These are phyloP conservation scores for Heritiera littoralis DNA, from an alignment of 345 rosid species.

Conservation along the genomic window DNA sequence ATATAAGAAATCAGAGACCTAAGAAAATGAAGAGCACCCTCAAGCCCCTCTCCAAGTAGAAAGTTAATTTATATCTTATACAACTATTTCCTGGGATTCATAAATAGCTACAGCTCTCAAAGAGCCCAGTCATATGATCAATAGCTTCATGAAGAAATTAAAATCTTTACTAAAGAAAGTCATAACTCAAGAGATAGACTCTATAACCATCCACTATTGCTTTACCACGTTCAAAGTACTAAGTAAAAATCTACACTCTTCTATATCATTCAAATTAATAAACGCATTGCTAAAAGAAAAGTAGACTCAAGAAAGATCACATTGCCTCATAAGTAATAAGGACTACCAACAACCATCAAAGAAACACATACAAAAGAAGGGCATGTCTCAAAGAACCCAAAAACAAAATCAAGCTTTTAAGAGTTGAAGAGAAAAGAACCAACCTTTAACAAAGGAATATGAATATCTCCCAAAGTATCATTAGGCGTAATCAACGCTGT, in stretches of 20 bases:
- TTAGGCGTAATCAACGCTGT: slow-evolving; percentile 84
- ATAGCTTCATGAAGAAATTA: too few species aligned
- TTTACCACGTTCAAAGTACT: background rate
- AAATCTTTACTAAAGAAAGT: background rate
- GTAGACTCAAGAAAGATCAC: background rate
- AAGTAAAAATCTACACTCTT: background rate
- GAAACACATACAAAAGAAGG: background rate
- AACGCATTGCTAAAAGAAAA: slow-evolving; percentile 12
- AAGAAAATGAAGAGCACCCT: background rate
- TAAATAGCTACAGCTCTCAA: background rate
- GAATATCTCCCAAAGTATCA: slow-evolving; percentile 86
- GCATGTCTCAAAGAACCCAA: slow-evolving; percentile 11
- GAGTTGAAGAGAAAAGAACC: slow-evolving; percentile 32
- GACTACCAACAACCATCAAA: background rate
- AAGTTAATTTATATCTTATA: background rate
- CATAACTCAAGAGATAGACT: background rate
- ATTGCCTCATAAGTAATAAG: background rate
- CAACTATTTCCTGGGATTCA: background rate
- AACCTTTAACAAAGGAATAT: slow-evolving; percentile 94
- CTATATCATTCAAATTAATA: slow-evolving; percentile 24
- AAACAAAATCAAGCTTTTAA: slow-evolving; percentile 9
- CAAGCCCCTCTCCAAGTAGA: background rate
- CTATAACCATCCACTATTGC: background rate
- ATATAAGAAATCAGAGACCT: background rate
- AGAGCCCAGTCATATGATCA: too few species aligned